These are phyloP conservation scores for Cyclotella atomus DNA, from an alignment of 108 stramenopile species.

Conservation along the genomic window DNA sequence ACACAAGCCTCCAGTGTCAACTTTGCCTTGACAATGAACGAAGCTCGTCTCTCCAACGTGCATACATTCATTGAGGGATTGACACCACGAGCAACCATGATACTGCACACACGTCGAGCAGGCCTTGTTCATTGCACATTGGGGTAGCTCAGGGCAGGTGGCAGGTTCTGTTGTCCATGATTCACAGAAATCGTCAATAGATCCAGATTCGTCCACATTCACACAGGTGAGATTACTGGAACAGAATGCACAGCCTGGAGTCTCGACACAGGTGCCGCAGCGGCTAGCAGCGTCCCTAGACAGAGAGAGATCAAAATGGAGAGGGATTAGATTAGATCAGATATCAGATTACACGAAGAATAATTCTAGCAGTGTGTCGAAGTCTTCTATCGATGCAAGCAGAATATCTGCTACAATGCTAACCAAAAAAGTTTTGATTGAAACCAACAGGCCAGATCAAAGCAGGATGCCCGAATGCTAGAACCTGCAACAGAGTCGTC, in stretches of 20 bases:
- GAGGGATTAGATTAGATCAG: background rate
- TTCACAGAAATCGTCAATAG: constrained; percentile 4
- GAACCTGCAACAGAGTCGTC: too few relatives aligned
- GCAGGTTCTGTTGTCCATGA: constrained; percentile 25
- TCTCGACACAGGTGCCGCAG: constrained; percentile 40
- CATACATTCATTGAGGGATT: constrained; percentile 29
- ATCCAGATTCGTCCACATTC: constrained; percentile 9
- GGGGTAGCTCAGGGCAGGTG: constrained; percentile 16
- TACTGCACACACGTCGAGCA: constrained; percentile 20
- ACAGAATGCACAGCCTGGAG: constrained; percentile 32
- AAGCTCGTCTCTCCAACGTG: constrained; percentile 10
- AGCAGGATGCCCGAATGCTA: too few relatives aligned
- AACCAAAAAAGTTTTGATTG: background rate
- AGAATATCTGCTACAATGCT: background rate
- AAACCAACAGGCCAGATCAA: too few relatives aligned
- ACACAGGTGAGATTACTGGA: constrained; percentile 27
- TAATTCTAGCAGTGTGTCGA: too few relatives aligned
- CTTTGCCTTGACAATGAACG: constrained; percentile 29
- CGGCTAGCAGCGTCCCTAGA: constrained; percentile 7
- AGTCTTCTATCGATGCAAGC: background rate
- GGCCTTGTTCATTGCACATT: constrained; percentile 23
- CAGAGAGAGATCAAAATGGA: background rate
- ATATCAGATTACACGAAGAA: background rate
- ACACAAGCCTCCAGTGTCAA: background rate
- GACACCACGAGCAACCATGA: constrained; percentile 28